A percentile compares a stretch with the other conserved stretches of the same genome.
Conservation (phyloP, 768 basidiomycete genomes). For the Leccinum pellstonianum region DNA sequence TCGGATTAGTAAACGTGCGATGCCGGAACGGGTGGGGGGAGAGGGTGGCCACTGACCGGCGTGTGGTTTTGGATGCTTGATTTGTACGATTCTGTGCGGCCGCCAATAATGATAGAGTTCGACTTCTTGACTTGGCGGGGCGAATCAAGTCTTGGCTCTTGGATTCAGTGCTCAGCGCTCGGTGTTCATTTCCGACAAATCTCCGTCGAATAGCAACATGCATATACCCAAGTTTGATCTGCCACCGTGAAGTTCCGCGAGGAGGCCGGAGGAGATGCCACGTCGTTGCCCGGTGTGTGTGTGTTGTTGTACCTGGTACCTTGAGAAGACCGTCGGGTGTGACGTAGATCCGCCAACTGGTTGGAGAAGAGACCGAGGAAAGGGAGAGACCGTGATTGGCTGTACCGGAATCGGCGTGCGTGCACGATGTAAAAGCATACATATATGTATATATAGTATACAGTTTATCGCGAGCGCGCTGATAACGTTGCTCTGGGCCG, state of each 20-base stretch:
- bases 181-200: constrained; percentile 12
- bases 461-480: neutral
- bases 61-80: constrained; percentile 1
- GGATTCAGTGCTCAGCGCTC: neutral
- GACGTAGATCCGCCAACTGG: neutral
- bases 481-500: neutral
- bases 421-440: neutral
- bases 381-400: neutral
- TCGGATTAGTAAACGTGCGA: constrained; percentile 16
- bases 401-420: neutral
- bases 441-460: neutral
- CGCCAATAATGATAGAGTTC: constrained; percentile 12
- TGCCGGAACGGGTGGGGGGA: neutral
- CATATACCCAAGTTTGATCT: neutral
- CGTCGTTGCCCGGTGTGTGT: neutral
- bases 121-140: neutral
- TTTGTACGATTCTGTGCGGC: constrained; percentile 16
- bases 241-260: neutral
- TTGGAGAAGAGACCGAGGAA: neutral
- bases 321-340: neutral
- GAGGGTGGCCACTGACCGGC: neutral
- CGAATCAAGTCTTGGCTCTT: neutral
- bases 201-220: neutral
- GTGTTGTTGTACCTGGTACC: neutral
- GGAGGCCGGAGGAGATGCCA: neutral